Percentiles rank a stretch among this genome's conserved stretches.
These are phyloP conservation scores for Colletotrichum tabaci DNA, from an alignment of 2,329 filamentous ascomycete species.

Conservation along the genomic window DNA sequence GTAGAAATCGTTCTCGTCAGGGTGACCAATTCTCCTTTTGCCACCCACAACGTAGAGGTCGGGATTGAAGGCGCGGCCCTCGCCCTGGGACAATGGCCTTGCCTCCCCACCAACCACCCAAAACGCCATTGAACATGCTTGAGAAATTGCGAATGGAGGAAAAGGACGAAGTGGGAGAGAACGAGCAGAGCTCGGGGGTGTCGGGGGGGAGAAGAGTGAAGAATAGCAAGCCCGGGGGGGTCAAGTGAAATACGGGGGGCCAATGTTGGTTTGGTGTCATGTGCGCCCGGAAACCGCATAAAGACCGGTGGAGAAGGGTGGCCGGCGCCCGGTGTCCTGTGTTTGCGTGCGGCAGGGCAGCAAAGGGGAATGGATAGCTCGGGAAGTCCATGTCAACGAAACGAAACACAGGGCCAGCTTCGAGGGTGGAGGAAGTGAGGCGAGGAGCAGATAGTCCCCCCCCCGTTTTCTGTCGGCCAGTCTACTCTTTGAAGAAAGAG, in stretches of 20 bases:
- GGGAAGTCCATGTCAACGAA: constrained; percentile 38
- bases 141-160: constrained; percentile 31
- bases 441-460: constrained; percentile 8
- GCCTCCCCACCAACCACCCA: constrained; percentile 42
- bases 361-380: constrained; percentile 36
- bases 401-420: constrained; percentile 39
- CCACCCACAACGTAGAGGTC: constrained; percentile 52
- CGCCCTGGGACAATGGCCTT: constrained; percentile 29
- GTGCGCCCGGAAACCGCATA: constrained; percentile 42
- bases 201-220: constrained; percentile 1
- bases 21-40: constrained; percentile 57
- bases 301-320: constrained; percentile 33
- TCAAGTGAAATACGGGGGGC: constrained; percentile 40
- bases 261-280: constrained; percentile 37
- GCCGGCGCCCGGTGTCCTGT: constrained; percentile 30
- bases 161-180: constrained; percentile 18
- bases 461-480: constrained; percentile 15
- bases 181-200: constrained; percentile 17
- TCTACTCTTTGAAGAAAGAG: constrained; percentile 19
- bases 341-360: constrained; percentile 28
- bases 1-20: constrained; percentile 52
- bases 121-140: constrained; percentile 54
- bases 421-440: constrained; percentile 33
- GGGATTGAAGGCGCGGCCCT: constrained; percentile 27
- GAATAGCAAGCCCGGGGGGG: constrained; percentile 20